A percentile compares a stretch with the other conserved stretches of the same genome.
Conservation (phyloP, 331 rosid genomes). For the Acacia pycnantha region DNA sequence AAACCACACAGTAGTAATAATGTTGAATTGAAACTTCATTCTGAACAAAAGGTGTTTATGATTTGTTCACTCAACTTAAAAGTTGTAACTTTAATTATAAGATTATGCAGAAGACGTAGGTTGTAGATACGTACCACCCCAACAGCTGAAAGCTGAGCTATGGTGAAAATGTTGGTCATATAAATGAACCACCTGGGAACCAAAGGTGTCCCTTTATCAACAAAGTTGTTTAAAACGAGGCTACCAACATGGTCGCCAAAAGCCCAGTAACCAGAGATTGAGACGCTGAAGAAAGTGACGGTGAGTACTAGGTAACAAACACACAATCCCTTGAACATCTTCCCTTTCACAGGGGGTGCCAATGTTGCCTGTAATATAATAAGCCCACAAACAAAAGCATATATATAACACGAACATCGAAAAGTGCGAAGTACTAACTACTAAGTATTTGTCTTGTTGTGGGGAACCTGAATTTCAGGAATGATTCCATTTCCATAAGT, state of each 20-base stretch:
- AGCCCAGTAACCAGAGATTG: constrained; percentile 85
- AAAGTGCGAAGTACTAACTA: background rate
- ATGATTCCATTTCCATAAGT: constrained; percentile 74
- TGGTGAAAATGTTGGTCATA: constrained; percentile 63
- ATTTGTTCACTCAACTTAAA: background rate
- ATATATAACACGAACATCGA: background rate
- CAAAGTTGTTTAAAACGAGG: constrained; percentile 56
- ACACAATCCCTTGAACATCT: constrained; percentile 78
- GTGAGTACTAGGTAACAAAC: constrained; percentile 48
- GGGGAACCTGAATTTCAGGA: constrained; percentile 76
- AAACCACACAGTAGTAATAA: background rate
- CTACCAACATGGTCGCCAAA: constrained; percentile 68
- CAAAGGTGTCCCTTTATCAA: constrained; percentile 52
- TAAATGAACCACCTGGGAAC: constrained; percentile 72
- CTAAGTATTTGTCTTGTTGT: background rate
- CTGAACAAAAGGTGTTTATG: background rate
- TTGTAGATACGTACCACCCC: constrained; percentile 45
- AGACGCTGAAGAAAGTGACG: constrained; percentile 62
- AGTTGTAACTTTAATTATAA: background rate
- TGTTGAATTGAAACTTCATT: background rate
- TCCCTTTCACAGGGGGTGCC: constrained; percentile 80
- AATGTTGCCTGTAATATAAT: constrained; percentile 60
- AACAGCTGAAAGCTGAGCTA: constrained; percentile 69
- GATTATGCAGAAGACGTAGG: background rate
- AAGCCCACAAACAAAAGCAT: background rate